phyloP scores from a whole-genome alignment of 2,329 filamentous ascomycete species.

The Verticillium nubilum region DNA sequence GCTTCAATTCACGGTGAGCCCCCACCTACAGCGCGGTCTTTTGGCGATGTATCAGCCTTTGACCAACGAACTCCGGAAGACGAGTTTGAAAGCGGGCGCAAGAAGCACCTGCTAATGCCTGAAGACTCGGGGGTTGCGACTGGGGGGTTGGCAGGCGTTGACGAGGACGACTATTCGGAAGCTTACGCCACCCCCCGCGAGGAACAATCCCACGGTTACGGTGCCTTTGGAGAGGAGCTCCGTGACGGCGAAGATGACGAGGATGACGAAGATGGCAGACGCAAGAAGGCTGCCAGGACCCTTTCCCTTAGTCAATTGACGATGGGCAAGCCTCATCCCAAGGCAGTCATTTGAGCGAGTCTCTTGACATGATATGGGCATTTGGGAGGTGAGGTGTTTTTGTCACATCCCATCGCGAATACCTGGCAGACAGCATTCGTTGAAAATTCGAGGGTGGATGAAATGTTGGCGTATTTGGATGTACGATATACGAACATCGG shows the following conservation, averaged over 20 bases:
- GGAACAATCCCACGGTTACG: constrained; percentile 27
- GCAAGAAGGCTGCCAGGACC: constrained; percentile 54
- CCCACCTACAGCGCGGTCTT: constrained; percentile 29
- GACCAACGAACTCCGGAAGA: constrained; percentile 36
- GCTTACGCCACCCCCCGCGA: constrained; percentile 48
- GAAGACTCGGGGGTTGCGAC: constrained; percentile 31
- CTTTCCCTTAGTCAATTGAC: constrained; percentile 60
- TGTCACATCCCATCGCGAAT: not conserved
- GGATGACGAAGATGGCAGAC: constrained; percentile 28
- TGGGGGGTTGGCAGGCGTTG: constrained; percentile 18
- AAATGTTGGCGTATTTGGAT: not conserved
- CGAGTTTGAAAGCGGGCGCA: constrained; percentile 15
- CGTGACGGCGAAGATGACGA: constrained; percentile 32
- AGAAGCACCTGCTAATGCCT: constrained; percentile 6
- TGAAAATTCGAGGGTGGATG: too few relatives aligned
- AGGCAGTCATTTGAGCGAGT: constrained; percentile 1
- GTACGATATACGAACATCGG: not conserved
- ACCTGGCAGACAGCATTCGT: not conserved
- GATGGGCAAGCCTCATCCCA: constrained; percentile 25
- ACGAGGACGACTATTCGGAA: constrained; percentile 39
- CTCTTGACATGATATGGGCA: not conserved
- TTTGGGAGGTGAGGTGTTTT: not conserved
- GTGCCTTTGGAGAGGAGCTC: constrained; percentile 36
- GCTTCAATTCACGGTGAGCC: constrained; percentile 18
- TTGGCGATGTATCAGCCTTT: constrained; percentile 32